Evolutionary conservation across 1,139 yeast genomes (phyloP), one percentile per base, ranked within the genome.

Genomic region (Entelexis sorbosivorans): DNA sequence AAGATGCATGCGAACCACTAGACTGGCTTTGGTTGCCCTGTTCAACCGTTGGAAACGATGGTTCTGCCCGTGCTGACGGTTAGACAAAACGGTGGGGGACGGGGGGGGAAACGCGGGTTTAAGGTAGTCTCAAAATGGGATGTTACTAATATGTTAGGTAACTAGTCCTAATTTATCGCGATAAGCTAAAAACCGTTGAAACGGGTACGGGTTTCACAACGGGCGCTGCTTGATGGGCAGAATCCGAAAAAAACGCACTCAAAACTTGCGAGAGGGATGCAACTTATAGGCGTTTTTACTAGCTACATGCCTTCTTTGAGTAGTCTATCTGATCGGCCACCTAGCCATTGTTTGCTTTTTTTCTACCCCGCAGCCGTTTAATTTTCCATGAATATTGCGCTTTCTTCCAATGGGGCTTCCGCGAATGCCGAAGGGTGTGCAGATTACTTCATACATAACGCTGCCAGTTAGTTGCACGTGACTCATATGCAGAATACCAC

Each of bases 181-280:
- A 42, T 42, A 42, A 42, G 45, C 45, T 22, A 22, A 42, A 42
- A 42, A 42, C 45, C 45, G 45, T 42, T 42, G 45, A 26, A 9
- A 16, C 2, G 44, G 44, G 34, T 16, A 29, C n/a, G 17, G 44
- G 44, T 22, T 40, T 28, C 9, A 29, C 24, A 29, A 40, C 44
- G 26, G 26, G 44, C 28, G 11, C 3, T 8, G 17, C 16, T 32
- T 1, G 31, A 7, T 11, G 16, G 34, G 34, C 34, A n/a, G 34
- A 8, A 13, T 13, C 17, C 16, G 34, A 34, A 17, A 34, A 34
- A 17, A n/a, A n/a, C n/a, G n/a, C n/a, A n/a, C n/a, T n/a, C n/a
- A n/a, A n/a, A n/a, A n/a, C n/a, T n/a, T n/a, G n/a, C n/a, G n/a
- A n/a, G n/a, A n/a, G n/a, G n/a, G n/a, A n/a, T n/a, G n/a, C n/a